Base-by-base conservation (phyloP, 768 basidiomycete genomes). In the Auricularia cornea region DNA sequence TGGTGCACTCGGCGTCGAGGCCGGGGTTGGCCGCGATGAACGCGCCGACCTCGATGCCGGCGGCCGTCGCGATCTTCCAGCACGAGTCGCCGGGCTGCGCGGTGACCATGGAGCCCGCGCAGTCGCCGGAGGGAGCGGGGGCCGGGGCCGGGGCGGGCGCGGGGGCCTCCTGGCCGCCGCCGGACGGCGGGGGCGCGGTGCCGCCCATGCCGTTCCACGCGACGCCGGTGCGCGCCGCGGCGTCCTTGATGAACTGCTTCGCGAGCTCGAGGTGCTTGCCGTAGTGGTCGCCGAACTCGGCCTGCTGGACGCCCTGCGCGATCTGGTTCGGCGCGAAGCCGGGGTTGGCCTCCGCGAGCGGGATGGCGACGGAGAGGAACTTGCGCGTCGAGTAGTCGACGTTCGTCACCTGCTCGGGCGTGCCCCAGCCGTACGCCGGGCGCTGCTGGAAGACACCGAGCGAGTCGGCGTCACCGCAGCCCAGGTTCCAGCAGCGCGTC, bases 11-110 rank as follows among this genome's bases (percentile, higher is more conserved):
- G 51, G 51, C 51, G n/a, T 84, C 74, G 62, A 89, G 71, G 68
- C 89, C 85, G 2, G 84, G 87, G 75, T 89, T 90, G 77, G 89
- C 88, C 32, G 76, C 68, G 65, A 77, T 70, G 28, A 90, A 75
- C 26, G 80, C 80, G 41, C 67, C 76, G 66, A 77, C 64, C 59
- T 78, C 68, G 64, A 86, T 81, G 31, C 75, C 76, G 63, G 79
- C 78, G 28, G 63, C 70, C 0, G 63, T 59, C 2, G 79, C 72
- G 61, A 89, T 80, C 28, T 59, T 61, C 1, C 60, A 66, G 73
- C 89, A 90, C 35, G 73, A 78, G 68, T 89, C 81, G n/a, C 81
- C 82, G 0, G 68, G 20, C 10, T 10, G 10, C 10, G 51, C 10
- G 6, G 51, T 52, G 26, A 10, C 8, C 20, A n/a, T 52, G 51